Evolutionary conservation across 1,284 basidiomycete genomes (phyloP), one percentile per base, ranked within the genome.

Genomic region (Sanghuangporus sanghuang): DNA sequence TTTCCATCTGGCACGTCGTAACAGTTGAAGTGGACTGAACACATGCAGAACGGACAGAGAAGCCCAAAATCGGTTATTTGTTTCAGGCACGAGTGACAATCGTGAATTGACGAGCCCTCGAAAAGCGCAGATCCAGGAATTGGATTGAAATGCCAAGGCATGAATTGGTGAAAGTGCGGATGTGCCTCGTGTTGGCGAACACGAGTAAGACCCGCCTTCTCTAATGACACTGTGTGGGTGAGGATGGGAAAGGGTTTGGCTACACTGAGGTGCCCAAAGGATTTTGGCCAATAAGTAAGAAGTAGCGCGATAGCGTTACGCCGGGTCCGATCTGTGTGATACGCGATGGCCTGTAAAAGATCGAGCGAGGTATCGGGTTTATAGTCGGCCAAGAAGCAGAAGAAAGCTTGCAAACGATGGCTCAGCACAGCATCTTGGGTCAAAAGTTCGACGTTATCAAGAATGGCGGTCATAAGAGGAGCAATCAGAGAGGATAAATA

Each of bases 281-380:
- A 77, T 56, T 79, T 79, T 0, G 89, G 86, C 85, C 86, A 93
- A 66, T 87, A 82, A 1, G 81, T 81, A 5, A 78, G 72, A 12
- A 94, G 74, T 9, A 89, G 73, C 56, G 77, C 75, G 62, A 87
- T 73, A 8, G 87, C 89, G 21, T 74, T 73, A 57, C 79, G 77
- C 46, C 88, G 77, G n/a, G 85, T 79, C 59, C 72, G 77, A 6
- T 81, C 70, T 0, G 83, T 81, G 59, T 86, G 85, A 69, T 89
- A 86, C 2, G 89, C 89, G 21, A 86, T 76, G 40, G 92, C 80
- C 66, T 89, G 83, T 6, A 94, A 78, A 0, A 91, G 65, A 71
- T 93, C 90, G 32, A 85, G 76, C 67, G 87, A 86, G 0, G 82
- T 77, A 70, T 93, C 90, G 0, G 82, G 78, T 70, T 92, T 93